Evolutionary conservation across 2,329 filamentous ascomycete genomes (phyloP).

Genomic region (Fusarium veterinarium): DNA sequence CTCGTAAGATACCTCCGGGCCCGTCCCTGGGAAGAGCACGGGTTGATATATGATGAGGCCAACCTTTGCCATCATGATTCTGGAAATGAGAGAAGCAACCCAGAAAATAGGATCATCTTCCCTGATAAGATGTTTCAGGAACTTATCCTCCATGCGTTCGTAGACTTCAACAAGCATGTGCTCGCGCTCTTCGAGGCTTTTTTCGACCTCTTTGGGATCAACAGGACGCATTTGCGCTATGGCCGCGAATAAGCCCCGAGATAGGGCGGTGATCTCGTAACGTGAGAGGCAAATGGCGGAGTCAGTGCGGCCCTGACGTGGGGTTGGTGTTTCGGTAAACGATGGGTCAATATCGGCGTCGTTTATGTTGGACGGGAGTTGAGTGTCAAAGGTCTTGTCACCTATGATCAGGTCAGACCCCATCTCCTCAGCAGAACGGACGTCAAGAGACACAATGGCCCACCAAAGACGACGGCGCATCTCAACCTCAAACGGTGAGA

Average conservation of each 20-base stretch:
- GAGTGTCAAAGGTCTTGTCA: conserved; percentile 33
- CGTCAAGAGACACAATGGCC: conserved; percentile 31
- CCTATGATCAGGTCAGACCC: conserved; percentile 33
- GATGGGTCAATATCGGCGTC: conserved; percentile 36
- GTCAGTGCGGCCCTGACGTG: conserved; percentile 34
- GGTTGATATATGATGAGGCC: conserved; percentile 36
- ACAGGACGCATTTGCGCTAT: conserved; percentile 32
- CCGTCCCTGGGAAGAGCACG: conserved; percentile 33
- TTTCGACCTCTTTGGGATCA: conserved; percentile 23
- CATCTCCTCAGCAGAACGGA: conserved; percentile 37
- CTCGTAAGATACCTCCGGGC: conserved; percentile 26
- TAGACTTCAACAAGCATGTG: conserved; percentile 36
- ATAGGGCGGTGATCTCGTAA: conserved; percentile 28
- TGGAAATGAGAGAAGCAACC: conserved; percentile 34
- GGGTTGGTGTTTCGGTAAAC: conserved; percentile 23
- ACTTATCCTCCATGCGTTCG: conserved; percentile 37
- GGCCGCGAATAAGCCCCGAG: conserved; percentile 29
- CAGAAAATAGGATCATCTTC: conserved; percentile 34
- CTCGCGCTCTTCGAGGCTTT: conserved; percentile 37
- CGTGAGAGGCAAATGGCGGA: conserved; percentile 30
- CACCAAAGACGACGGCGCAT: conserved; percentile 41
- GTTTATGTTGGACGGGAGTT: conserved; percentile 36
- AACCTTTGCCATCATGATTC: conserved; percentile 35
- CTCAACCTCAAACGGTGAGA: conserved; percentile 36
- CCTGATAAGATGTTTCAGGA: conserved; percentile 27